Base-by-base conservation (phyloP, 768 basidiomycete genomes). In the Amanita thiersii region DNA sequence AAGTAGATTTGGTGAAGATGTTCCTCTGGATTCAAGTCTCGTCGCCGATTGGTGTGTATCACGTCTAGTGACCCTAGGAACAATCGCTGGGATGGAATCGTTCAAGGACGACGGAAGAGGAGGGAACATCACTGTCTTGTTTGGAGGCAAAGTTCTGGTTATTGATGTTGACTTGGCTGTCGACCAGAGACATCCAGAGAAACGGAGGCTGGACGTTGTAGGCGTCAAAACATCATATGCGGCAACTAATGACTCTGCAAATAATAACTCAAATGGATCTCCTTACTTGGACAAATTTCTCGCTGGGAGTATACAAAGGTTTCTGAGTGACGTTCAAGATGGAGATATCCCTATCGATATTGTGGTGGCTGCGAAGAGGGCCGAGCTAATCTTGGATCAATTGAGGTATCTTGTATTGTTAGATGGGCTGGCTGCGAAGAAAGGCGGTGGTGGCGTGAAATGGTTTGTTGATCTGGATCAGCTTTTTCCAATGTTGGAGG, bases 111-210 rank as follows among this genome's bases (percentile, higher is more conserved):
- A 75, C 34, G 60, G 61, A 14, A 65, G 66, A 26, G 70, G 69
- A 45, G 72, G 70, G 11, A 63, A 63, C 18, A 62, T 71, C 29
- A 79, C 71, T 0, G 61, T 86, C 28, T 70, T 81, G 14, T 70
- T 87, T 26, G 86, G 78, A 3, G 86, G 86, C 1, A 86, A 86
- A 56, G 77, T 86, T n/a, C 63, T 89, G 7, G 85, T 88, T 24
- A 61, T 88, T 40, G 86, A 89, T 54, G 69, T 87, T 45, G 80
- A 85, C 50, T 72, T 89, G 47, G 53, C 63, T 10, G 56, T 79
- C 44, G 62, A 72, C 45, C 62, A 57, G 17, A 54, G 55, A 8
- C 55, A 69, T 33, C 55, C 63, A 0, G 47, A 53, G 11, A 53
- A 54, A 14, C 69, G 73, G 3, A 56, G 46, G 9, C 51, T 79